phyloP scores from a whole-genome alignment of 495 filamentous ascomycete genomes.

The Xanthoparmelia taractica region DNA sequence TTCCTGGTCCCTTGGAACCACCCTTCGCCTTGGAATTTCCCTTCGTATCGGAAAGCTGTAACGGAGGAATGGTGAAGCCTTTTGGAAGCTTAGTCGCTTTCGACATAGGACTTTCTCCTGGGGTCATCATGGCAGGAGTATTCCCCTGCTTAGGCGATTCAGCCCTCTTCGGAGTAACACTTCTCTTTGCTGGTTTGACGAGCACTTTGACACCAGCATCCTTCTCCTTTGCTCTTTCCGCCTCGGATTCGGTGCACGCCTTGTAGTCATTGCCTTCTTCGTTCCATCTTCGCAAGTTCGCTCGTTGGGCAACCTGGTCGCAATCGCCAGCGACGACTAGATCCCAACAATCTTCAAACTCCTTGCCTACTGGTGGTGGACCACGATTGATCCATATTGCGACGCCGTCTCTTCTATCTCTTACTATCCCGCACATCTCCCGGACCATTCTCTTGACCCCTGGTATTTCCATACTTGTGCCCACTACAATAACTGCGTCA shows the following conservation, averaged over 20 bases:
- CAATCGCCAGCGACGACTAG: constrained; percentile 78
- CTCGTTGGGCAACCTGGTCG: constrained; percentile 75
- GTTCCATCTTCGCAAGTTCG: constrained; percentile 68
- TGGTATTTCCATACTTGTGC: constrained; percentile 90
- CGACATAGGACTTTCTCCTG: constrained; percentile 51
- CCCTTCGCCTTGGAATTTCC: constrained; percentile 22
- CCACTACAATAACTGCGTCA: constrained; percentile 88
- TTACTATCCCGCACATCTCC: constrained; percentile 77
- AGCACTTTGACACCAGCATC: constrained; percentile 35
- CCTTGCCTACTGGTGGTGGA: constrained; percentile 66
- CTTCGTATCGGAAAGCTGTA: constrained; percentile 26
- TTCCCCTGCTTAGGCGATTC: constrained; percentile 18
- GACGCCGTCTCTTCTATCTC: constrained; percentile 75
- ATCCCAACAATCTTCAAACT: constrained; percentile 89
- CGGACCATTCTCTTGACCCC: constrained; percentile 82
- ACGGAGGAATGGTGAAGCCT: constrained; percentile 20
- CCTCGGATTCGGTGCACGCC: constrained; percentile 37
- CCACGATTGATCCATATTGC: constrained; percentile 93
- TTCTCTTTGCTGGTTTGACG: constrained; percentile 36
- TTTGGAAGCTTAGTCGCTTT: constrained; percentile 36
- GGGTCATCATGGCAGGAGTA: constrained; percentile 54
- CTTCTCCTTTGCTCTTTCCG: constrained; percentile 35
- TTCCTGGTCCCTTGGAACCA: constrained; percentile 17
- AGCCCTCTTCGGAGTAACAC: constrained; percentile 1
- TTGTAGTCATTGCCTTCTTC: constrained; percentile 45